Percentiles rank a stretch among this genome's conserved stretches.
Evolutionary conservation across 2,329 filamentous ascomycete species (phyloP).

Genomic region (Macrophomina tecta): DNA sequence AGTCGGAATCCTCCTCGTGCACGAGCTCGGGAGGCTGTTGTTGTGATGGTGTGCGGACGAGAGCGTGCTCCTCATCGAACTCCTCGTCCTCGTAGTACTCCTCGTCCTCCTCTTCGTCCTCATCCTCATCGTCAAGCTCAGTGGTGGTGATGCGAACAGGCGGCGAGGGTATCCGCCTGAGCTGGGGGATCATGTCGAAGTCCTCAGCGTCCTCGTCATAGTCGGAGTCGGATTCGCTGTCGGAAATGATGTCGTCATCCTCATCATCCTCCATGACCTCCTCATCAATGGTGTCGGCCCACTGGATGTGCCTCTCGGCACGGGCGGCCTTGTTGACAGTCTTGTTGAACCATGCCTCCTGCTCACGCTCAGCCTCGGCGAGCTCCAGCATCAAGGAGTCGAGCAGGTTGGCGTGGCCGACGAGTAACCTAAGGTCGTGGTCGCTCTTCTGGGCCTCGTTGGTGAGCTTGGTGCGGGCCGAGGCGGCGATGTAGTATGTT

Average conservation of each 20-base stretch:
- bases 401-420: conserved; percentile 97
- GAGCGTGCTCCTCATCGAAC: conserved; percentile 53
- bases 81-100: conserved; percentile 55
- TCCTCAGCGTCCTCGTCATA: conserved; percentile 58
- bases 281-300: conserved; percentile 80
- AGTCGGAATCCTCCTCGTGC: conserved; percentile 52
- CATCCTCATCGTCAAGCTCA: conserved; percentile 49
- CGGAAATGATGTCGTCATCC: conserved; percentile 55
- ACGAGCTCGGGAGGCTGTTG: conserved; percentile 57
- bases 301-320: conserved; percentile 77
- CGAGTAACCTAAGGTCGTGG: conserved; percentile 92
- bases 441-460: conserved; percentile 87
- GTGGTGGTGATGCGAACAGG: conserved; percentile 51
- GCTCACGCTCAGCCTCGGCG: conserved; percentile 90
- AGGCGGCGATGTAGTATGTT: conserved; percentile 98
- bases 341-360: conserved; percentile 98
- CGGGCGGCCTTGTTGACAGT: conserved; percentile 78
- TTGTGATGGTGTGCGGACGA: conserved; percentile 51
- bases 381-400: conserved; percentile 92
- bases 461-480: conserved; percentile 94
- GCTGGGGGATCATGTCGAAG: conserved; percentile 53
- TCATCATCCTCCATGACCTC: conserved; percentile 76
- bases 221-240: conserved; percentile 60
- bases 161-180: conserved; percentile 48
- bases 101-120: conserved; percentile 54